Conservation (phyloP, 768 basidiomycete genomes). For the Boletus edulis region DNA sequence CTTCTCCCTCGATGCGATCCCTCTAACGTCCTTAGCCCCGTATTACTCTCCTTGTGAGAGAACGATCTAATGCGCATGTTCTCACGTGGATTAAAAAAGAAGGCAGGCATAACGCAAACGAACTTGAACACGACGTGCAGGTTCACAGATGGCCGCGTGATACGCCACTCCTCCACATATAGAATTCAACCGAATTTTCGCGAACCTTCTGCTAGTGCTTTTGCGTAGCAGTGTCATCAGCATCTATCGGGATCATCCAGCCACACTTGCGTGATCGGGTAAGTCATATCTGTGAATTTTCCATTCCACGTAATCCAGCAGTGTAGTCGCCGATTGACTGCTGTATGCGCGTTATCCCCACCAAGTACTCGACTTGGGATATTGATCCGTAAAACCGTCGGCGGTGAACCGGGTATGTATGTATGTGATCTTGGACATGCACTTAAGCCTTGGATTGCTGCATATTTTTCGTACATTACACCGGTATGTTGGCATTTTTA, state of each 20-base stretch:
- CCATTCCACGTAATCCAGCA: too few relatives aligned
- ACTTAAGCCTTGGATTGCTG: not conserved
- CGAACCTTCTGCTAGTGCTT: not conserved
- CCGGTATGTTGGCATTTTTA: not conserved
- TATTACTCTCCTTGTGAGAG: not conserved
- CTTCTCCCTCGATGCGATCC: constrained; percentile 11
- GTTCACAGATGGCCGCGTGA: not conserved
- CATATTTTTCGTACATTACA: not conserved
- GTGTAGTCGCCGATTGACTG: not conserved
- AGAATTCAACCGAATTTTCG: not conserved
- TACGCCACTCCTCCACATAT: not conserved
- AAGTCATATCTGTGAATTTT: too few relatives aligned
- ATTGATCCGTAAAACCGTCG: too few relatives aligned
- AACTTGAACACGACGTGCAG: not conserved
- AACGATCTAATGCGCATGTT: not conserved
- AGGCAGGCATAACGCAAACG: not conserved
- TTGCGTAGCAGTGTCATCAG: not conserved
- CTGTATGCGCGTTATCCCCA: too few relatives aligned
- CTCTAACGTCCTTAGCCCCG: not conserved
- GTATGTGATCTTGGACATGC: not conserved
- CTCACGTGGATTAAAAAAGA: not conserved
- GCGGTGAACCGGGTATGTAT: too few relatives aligned
- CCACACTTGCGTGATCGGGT: not conserved
- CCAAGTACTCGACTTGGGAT: too few relatives aligned
- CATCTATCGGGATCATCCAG: not conserved